Evolutionary conservation across 2,329 filamentous ascomycete species (phyloP).

Genomic region (Colletotrichum liriopes): DNA sequence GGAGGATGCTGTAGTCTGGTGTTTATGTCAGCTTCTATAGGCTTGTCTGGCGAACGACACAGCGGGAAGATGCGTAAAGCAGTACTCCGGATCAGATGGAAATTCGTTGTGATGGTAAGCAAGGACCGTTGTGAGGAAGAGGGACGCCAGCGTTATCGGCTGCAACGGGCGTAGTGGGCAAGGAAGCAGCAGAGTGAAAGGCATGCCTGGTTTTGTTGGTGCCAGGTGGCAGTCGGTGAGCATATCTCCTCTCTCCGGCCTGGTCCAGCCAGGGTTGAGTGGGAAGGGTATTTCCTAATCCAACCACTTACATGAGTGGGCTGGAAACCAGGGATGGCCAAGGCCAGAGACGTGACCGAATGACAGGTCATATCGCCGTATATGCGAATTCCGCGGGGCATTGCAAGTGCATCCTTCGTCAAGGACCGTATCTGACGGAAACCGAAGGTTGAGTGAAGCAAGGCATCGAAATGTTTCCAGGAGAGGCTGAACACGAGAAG

Average conservation of each 20-base stretch:
- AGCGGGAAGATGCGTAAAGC: constrained; percentile 1
- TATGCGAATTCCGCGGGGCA: neutral
- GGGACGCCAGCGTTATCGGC: neutral
- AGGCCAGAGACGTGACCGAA: constrained; percentile 10
- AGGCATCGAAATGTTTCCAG: neutral
- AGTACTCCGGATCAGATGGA: constrained; percentile 6
- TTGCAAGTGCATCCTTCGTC: constrained; percentile 2
- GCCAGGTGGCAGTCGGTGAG: constrained; percentile 40
- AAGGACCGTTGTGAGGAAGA: neutral
- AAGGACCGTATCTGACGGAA: constrained; percentile 12
- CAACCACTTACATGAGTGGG: constrained; percentile 38
- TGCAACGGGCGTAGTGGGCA: constrained; percentile 5
- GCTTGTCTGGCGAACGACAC: constrained; percentile 7
- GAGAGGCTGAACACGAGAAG: constrained; percentile 20
- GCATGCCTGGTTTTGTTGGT: constrained; percentile 5
- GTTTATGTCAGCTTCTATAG: constrained; percentile 30
- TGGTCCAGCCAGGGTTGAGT: constrained; percentile 2
- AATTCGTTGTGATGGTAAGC: neutral
- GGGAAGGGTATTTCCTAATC: constrained; percentile 33
- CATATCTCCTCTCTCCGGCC: constrained; percentile 6
- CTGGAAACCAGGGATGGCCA: constrained; percentile 21
- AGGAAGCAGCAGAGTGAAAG: neutral
- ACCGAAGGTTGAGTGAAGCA: neutral
- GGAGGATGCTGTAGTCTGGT: neutral
- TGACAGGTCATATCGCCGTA: constrained; percentile 34